Base-by-base conservation (phyloP, 2,329 filamentous ascomycete species). In the Pseudocercospora vitis region DNA sequence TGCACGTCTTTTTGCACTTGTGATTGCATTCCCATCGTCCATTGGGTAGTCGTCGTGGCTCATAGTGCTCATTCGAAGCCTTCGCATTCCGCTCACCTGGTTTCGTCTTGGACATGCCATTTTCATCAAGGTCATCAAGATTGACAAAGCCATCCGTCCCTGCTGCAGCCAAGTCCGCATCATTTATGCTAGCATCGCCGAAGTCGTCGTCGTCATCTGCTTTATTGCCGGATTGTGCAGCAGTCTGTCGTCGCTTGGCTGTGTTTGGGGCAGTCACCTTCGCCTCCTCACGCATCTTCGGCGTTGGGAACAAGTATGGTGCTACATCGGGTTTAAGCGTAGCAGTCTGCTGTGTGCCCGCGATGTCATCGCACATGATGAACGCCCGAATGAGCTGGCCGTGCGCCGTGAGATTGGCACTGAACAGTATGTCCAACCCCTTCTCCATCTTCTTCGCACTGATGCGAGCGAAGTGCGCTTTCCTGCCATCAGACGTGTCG, bases 301-400 rank as follows among this genome's bases (percentile, higher is more conserved):
- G 11, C 23, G 46, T 16, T n/a, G 55, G 72, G 65, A 81, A 83
- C 35, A 73, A 63, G 1, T 71, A 72, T 7, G 68, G 53, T 11
- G 76, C 72, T 18, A 85, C 66, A 31, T 77, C 71, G 4, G 78
- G 78, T 48, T 75, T 77, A 8, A 85, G 56, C 19, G 76, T 75
- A 5, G 80, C 82, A 55, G 74, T 71, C 56, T 77, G 75, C 64
- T 78, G 69, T 8, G 82, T 85, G 8, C 82, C 82, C 56, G 81
- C 82, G 63, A 97, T 87, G 37, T 90, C 86, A 71, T 96, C 92
- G 60, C 91, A 97, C 69, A 89, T 88, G 45, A 91, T 77, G 65
- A 85, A 83, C 56, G 84, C 89, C 19, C 78, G 78, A 28, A 94
- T 80, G 2, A 78, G 73, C 52, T 86, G 81, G 14, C 81, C 78